A percentile compares a stretch with the other conserved stretches of the same genome.
phyloP scores from a whole-genome alignment of 2,329 filamentous ascomycete genomes.

The Nectriaceae sp. region DNA sequence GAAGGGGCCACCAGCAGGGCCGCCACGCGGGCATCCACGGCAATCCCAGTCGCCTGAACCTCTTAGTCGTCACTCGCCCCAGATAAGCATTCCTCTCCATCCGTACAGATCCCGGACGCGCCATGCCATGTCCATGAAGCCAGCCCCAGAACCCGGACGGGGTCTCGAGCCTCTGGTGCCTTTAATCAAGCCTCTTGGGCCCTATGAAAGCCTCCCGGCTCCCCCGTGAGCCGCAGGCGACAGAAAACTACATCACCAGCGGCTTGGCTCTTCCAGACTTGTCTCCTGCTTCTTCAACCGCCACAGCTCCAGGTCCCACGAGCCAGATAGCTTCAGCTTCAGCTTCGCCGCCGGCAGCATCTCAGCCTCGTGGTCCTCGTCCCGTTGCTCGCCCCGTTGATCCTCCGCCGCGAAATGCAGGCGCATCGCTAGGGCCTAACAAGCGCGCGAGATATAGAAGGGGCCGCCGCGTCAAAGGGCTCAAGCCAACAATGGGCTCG shows the following conservation, averaged over 20 bases:
- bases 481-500: slow-evolving; percentile 37
- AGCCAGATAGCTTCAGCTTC: not conserved
- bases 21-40: slow-evolving; percentile 19
- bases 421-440: not conserved
- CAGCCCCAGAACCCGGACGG: slow-evolving; percentile 13
- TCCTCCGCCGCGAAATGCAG: not conserved
- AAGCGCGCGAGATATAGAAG: not conserved
- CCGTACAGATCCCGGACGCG: slow-evolving; percentile 14
- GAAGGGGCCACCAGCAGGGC: slow-evolving; percentile 8
- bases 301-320: not conserved
- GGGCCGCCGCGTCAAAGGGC: slow-evolving; percentile 11
- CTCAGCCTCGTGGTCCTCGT: not conserved
- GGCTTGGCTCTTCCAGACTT: not conserved
- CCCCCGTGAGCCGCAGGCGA: slow-evolving; percentile 15
- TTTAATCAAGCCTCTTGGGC: slow-evolving; percentile 19
- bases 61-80: slow-evolving; percentile 3
- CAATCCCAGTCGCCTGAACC: too few relatives aligned
- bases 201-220: slow-evolving; percentile 27
- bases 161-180: slow-evolving; percentile 7
- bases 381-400: not conserved
- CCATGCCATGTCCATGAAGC: slow-evolving; percentile 24
- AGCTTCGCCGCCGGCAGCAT: not conserved
- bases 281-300: not conserved
- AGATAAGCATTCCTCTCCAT: slow-evolving; percentile 19
- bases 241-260: slow-evolving; percentile 7